Evolutionary conservation across 2,329 filamentous ascomycete species (phyloP), one percentile per base, ranked within the genome.

Genomic region (Claviceps capensis): DNA sequence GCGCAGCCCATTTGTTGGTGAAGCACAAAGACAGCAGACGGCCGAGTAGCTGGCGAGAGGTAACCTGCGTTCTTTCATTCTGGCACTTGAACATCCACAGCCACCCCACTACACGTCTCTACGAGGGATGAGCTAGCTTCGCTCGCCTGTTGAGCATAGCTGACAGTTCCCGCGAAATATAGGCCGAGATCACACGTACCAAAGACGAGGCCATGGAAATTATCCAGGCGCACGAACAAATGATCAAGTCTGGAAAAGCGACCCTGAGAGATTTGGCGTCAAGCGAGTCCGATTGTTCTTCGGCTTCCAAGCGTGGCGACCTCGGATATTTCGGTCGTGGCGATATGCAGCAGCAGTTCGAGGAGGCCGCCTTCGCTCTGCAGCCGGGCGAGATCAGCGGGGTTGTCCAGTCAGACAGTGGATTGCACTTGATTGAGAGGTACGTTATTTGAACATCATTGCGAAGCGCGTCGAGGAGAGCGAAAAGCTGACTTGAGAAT

Each of bases 321-420:
- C 72, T 98, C 72, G 93, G 93, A 19, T 95, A 90, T 69, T 98
- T 98, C 68, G 90, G 88, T 52, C 83, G 79, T 62, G 88, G 89
- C 30, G 91, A 97, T 63, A 98, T 98, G 93, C 93, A 98, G 68
- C 91, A 90, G 73, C 91, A 96, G 70, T 98, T 98, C 64, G 93
- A 98, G 71, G 88, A 96, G 52, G 90, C 90, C 4, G 86, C 93
- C 1, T 98, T 98, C 71, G 83, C 79, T n/a, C 75, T 98, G 52
- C 79, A 90, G 68, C 83, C 85, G 2, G 90, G 89, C 37, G 81
- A 96, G 69, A 82, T 97, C 63, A 96, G 90, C 69, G 76, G 78
- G 47, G 76, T 96, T 40, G 85, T 97, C 13, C 86, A 95, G 69
- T 96, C 93, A 41, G 90, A 89, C 48, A 96, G 90, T 50, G 93